Conservation (phyloP, 352 stramenopile species). For the Globisporangium solare region DNA sequence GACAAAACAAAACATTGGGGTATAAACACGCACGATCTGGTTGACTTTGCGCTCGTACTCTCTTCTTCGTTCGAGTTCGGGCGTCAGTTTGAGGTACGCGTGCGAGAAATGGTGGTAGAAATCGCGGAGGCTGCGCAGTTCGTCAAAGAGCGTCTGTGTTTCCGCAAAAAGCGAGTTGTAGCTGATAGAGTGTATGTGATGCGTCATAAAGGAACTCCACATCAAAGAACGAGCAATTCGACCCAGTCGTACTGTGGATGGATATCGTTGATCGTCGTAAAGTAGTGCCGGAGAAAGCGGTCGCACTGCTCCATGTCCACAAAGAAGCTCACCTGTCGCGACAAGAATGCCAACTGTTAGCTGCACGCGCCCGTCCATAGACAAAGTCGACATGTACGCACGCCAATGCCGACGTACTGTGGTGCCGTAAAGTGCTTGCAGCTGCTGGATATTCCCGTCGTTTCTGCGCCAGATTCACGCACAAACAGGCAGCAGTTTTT, state of each 20-base stretch:
- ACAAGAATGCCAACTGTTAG: neutral
- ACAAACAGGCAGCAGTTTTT: neutral
- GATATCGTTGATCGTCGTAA: conserved; percentile 83
- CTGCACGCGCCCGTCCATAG: neutral
- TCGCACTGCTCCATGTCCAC: conserved; percentile 89
- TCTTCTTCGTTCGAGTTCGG: conserved; percentile 51
- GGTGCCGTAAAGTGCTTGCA: conserved; percentile 17
- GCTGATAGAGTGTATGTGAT: too few species aligned
- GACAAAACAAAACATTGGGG: too few species aligned
- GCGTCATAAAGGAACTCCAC: neutral
- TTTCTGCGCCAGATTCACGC: neutral
- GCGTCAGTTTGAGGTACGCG: conserved; percentile 53
- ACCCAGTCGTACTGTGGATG: conserved; percentile 56
- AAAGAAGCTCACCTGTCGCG: conserved; percentile 64
- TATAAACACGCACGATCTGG: conserved; percentile 30
- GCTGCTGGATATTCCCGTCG: neutral
- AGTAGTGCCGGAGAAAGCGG: conserved; percentile 68
- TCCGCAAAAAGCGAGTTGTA: conserved; percentile 67
- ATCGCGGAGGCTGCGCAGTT: conserved; percentile 67
- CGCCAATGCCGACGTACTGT: conserved; percentile 5
- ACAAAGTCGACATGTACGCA: too few species aligned
- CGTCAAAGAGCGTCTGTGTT: conserved; percentile 70
- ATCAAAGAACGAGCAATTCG: conserved; percentile 1
- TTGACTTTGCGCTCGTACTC: conserved; percentile 47
- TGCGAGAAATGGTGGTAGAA: conserved; percentile 80